Conservation (phyloP, 164 flowering plant genomes). For the Tetracentron sinense region DNA sequence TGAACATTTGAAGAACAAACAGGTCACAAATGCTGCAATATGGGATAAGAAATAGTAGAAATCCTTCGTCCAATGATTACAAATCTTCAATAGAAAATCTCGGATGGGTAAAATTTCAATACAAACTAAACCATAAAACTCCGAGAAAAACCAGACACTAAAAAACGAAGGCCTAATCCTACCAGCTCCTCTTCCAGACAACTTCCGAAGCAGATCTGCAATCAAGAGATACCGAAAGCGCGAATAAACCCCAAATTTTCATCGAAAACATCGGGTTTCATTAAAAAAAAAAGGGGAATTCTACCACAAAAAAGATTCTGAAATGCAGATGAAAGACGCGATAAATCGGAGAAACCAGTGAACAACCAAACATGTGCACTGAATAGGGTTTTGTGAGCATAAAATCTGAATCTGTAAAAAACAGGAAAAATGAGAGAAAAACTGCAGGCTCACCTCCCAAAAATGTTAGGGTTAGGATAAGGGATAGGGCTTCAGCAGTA, state of each 20-base stretch:
- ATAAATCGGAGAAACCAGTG: neutral
- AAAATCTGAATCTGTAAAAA: neutral
- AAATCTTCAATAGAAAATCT: slow-evolving; percentile 4
- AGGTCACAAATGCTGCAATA: neutral
- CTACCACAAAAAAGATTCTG: neutral
- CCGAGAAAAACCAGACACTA: neutral
- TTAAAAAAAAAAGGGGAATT: neutral
- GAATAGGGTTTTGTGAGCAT: neutral
- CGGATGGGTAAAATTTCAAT: neutral
- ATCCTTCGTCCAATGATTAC: slow-evolving; percentile 1
- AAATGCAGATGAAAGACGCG: neutral
- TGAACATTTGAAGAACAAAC: neutral
- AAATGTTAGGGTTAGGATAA: too few species aligned
- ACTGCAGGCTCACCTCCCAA: neutral
- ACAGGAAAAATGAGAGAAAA: neutral
- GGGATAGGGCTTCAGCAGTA: too few species aligned
- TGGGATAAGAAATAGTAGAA: neutral
- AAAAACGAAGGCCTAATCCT: neutral
- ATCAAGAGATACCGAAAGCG: neutral
- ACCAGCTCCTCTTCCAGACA: neutral
- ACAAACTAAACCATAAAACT: neutral
- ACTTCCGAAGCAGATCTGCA: neutral
- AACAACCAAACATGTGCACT: neutral
- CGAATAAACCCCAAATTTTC: neutral
- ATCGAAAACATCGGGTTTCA: neutral